Percentiles rank a stretch among this genome's conserved stretches.
Evolutionary conservation across 129 eudicot species (phyloP).

Genomic region (Centaurea solstitialis): DNA sequence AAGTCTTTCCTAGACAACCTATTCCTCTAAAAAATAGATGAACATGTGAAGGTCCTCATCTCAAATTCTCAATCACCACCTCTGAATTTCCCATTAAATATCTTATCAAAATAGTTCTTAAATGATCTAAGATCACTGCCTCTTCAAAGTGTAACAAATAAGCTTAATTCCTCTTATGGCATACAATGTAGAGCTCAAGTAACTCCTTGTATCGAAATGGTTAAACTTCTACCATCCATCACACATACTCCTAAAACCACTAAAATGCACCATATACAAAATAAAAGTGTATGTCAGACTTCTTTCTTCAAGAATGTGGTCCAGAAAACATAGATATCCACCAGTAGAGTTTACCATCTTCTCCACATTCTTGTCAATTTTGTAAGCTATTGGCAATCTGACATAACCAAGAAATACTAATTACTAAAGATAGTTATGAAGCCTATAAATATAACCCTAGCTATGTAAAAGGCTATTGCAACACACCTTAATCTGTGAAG

Average conservation of each 20-base stretch:
- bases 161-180: neutral
- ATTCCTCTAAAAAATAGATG: neutral
- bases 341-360: neutral
- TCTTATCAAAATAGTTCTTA: neutral
- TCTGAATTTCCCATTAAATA: neutral
- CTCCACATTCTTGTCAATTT: neutral
- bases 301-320: neutral
- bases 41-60: neutral
- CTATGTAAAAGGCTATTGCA: neutral
- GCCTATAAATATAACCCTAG: neutral
- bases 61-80: neutral
- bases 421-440: neutral
- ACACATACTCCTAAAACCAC: no score
- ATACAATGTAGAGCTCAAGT: neutral
- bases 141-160: neutral
- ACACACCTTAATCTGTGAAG: neutral
- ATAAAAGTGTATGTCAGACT: neutral
- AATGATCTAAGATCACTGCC: neutral
- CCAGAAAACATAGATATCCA: neutral
- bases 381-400: neutral
- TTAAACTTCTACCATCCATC: neutral
- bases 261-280: no score
- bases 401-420: no score
- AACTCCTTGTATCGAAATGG: neutral
- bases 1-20: neutral